Evolutionary conservation across 345 rosid genomes (phyloP).

Genomic region (Eucalyptus decipiens): DNA sequence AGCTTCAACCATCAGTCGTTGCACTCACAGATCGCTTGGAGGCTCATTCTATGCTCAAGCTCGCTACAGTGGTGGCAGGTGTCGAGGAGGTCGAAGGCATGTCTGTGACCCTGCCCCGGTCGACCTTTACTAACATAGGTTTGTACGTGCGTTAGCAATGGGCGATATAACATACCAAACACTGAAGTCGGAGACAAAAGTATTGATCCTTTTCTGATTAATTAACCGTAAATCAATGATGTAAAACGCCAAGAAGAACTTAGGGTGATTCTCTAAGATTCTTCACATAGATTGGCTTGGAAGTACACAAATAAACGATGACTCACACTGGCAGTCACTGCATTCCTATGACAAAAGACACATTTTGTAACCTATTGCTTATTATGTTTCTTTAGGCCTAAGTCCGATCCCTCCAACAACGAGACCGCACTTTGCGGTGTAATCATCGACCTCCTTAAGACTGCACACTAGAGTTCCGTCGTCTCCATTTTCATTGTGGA

Average conservation of each 20-base stretch:
- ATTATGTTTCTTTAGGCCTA: neutral
- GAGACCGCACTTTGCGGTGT: accelerated
- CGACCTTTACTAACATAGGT: neutral
- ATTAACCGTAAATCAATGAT: neutral
- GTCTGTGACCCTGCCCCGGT: accelerated
- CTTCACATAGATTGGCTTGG: neutral
- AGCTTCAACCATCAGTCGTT: neutral
- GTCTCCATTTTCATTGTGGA: neutral
- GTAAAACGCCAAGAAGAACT: neutral
- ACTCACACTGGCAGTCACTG: neutral
- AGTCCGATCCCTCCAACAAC: neutral
- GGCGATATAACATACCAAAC: neutral
- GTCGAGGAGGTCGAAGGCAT: neutral
- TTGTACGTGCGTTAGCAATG: neutral
- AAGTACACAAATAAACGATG: neutral
- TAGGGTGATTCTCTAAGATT: neutral
- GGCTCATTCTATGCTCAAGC: neutral
- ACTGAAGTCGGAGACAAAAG: neutral
- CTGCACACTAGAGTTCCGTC: neutral
- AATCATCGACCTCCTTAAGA: neutral
- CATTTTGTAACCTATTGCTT: too few relatives aligned
- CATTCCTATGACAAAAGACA: too few relatives aligned
- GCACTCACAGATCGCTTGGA: neutral
- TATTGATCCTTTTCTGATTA: neutral
- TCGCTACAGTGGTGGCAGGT: accelerated